Evolutionary conservation across 2,329 filamentous ascomycete species (phyloP), one percentile per base, ranked within the genome.

Genomic region (Xylaria hypoxylon): DNA sequence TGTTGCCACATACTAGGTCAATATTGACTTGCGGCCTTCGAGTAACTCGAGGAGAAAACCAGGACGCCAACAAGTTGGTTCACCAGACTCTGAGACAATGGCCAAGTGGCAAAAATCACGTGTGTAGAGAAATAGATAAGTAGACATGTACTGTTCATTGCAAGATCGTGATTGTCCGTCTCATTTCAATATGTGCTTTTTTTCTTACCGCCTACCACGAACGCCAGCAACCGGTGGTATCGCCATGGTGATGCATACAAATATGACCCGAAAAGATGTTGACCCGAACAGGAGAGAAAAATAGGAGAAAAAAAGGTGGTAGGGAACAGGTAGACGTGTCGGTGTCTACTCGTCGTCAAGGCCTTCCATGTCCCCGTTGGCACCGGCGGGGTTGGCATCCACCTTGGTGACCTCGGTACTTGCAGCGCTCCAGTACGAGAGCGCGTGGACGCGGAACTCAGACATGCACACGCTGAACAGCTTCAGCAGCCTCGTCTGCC

Each of bases 401-500:
- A 89, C 80, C 74, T 89, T 86, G 5, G 85, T 91, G 70, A 91
- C 86, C 69, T 88, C 80, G 33, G 83, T 83, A 24, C 78, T 83
- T n/a, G 86, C 84, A 2, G 88, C 81, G 72, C 80, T 87, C 88
- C 89, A 91, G 79, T 90, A 88, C 77, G 94, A 94, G 79, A 92
- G 82, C 71, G 97, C 82, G 75, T 89, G 86, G 65, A 99, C 89
- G 79, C 86, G 90, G 83, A 99, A 99, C 82, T 98, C 94, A 65
- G 93, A 92, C 81, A 96, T 88, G 69, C 92, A 93, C 64, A 97
- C 88, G 59, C 93, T 91, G 81, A 99, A 98, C 75, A 97, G 85
- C 87, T 98, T 98, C 80, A 99, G 80, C 77, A 99, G 82, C 70
- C 94, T 91, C 64, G 96, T 97, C 86, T 99, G 96, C 74, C 95